Percentiles rank a stretch among this genome's conserved stretches.
phyloP scores from a whole-genome alignment of 1,284 basidiomycete species.

The Ceratobasidium sp. region DNA sequence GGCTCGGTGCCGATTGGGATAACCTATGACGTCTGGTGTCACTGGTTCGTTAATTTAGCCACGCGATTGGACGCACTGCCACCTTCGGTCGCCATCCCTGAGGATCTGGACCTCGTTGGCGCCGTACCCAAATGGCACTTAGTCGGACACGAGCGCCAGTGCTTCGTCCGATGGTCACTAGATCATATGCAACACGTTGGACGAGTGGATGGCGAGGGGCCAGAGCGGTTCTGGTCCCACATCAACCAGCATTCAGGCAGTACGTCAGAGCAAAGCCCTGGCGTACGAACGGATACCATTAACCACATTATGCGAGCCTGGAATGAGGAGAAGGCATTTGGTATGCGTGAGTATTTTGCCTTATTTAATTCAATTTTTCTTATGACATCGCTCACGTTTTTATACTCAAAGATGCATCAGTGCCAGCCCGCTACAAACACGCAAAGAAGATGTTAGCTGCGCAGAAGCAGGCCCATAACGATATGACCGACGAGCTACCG shows the following conservation, averaged over 20 bases:
- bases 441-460: too few relatives aligned
- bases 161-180: background rate
- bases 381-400: too few relatives aligned
- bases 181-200: background rate
- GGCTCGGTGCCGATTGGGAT: background rate
- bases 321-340: constrained; percentile 5
- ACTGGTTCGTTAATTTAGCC: background rate
- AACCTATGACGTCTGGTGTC: constrained; percentile 30
- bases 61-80: background rate
- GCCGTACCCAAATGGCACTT: constrained; percentile 24
- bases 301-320: background rate
- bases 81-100: background rate
- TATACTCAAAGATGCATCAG: too few relatives aligned
- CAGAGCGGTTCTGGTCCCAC: constrained; percentile 3
- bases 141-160: background rate
- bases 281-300: background rate
- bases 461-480: too few relatives aligned
- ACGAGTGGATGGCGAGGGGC: constrained; percentile 1
- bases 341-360: too few relatives aligned
- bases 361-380: too few relatives aligned
- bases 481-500: too few relatives aligned
- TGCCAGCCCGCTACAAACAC: too few relatives aligned
- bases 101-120: background rate
- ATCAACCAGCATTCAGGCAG: constrained; percentile 3
- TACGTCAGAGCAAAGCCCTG: constrained; percentile 12